phyloP scores from a whole-genome alignment of 1,284 basidiomycete genomes.

The Meripilus lineatus region DNA sequence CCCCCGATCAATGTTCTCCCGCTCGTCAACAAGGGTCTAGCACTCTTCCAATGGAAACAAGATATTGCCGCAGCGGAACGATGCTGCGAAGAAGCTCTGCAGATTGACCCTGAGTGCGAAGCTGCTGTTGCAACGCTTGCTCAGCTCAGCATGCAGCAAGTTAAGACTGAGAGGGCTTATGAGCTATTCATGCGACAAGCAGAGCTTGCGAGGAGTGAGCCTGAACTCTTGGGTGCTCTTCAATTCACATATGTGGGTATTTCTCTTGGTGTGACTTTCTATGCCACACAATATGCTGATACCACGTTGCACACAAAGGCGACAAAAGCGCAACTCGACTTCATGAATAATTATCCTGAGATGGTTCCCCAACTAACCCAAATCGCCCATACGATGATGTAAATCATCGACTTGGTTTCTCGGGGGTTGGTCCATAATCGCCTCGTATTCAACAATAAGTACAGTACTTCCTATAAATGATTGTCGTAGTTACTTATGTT shows the following conservation, averaged over 20 bases:
- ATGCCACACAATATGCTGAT: constrained; percentile 9
- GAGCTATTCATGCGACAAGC: constrained; percentile 85
- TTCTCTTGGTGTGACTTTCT: neutral
- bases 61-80: constrained; percentile 80
- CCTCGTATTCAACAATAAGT: too few relatives aligned
- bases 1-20: constrained; percentile 82
- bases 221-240: constrained; percentile 85
- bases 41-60: constrained; percentile 95
- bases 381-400: constrained; percentile 35
- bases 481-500: too few relatives aligned
- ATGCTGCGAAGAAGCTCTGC: constrained; percentile 85
- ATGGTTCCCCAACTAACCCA: constrained; percentile 63
- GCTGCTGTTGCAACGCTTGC: constrained; percentile 95
- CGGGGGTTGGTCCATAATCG: neutral
- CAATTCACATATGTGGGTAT: constrained; percentile 77
- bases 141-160: constrained; percentile 90
- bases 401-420: too few relatives aligned
- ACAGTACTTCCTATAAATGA: too few relatives aligned
- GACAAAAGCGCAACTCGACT: constrained; percentile 75
- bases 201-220: constrained; percentile 87
- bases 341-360: constrained; percentile 78
- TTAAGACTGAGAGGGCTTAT: constrained; percentile 84
- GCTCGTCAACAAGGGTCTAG: constrained; percentile 96
- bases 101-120: constrained; percentile 91
- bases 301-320: constrained; percentile 44